Evolutionary conservation across 1,139 yeast genomes (phyloP), one percentile per base, ranked within the genome.

Genomic region (Sugiyamaella neomexicana): DNA sequence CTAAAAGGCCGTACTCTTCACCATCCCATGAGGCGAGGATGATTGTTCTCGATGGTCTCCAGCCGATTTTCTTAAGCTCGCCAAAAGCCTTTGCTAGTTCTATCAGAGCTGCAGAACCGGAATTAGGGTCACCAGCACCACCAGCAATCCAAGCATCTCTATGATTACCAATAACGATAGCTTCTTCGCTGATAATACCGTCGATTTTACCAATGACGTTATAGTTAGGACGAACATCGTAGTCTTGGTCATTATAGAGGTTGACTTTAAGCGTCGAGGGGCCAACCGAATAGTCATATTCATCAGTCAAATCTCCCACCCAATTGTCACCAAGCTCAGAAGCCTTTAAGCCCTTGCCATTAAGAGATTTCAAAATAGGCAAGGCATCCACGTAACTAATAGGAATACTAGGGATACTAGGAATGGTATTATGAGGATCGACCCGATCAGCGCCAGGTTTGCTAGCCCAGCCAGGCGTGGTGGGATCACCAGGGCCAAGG

Each of bases 401-500:
- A 13, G 89, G 89, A 44, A 84, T 66, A 20, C 81, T 79, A 5
- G 89, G 89, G 55, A 85, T 85, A 13, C 67, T 67, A 13, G 89
- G 88, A 48, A 80, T 86, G 5, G 75, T 66, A 15, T 64, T 59
- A 53, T 67, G 61, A 0, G 86, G 86, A 55, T 77, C 82, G 6
- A 68, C 63, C 54, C 85, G 73, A 32, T 74, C 68, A 17, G 78
- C 78, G 1, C 72, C 83, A 5, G 38, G 46, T 58, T 81, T 83
- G 42, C 89, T 83, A 4, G 95, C 83, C 63, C 82, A 83, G 0
- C 93, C 93, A 17, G 95, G 95, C 2, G 95, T 86, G 1, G 95
- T 83, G 41, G 97, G 97, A 66, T 90, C 97, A 49, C 97, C 97
- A 1, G 96, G 96, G 4, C 77, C 73, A 46, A 79, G 80, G 1